phyloP scores from a whole-genome alignment of 2,329 filamentous ascomycete genomes.

The Sporothrix sp. region DNA sequence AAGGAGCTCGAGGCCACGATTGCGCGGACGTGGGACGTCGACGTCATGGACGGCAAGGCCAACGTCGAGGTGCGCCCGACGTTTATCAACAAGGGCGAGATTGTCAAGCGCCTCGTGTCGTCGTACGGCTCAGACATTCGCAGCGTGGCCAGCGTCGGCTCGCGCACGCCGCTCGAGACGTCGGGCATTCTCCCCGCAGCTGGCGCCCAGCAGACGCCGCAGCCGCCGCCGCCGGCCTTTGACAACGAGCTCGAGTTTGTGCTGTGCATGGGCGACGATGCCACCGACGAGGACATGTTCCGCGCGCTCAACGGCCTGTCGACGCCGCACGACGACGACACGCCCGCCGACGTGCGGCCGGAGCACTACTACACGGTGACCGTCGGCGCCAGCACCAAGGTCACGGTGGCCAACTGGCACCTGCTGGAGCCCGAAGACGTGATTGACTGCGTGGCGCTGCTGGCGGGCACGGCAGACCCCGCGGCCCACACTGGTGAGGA shows the following conservation, averaged over 20 bases:
- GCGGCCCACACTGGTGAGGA: constrained; percentile 35
- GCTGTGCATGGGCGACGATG: constrained; percentile 87
- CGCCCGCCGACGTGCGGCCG: constrained; percentile 43
- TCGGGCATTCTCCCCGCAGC: not conserved
- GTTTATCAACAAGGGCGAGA: constrained; percentile 97
- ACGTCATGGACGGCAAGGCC: constrained; percentile 94
- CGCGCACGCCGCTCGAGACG: constrained; percentile 13
- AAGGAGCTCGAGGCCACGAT: constrained; percentile 71
- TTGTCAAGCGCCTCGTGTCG: constrained; percentile 71
- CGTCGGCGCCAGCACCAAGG: constrained; percentile 83
- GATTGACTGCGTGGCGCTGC: constrained; percentile 54
- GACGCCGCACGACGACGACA: constrained; percentile 23
- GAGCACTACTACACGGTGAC: constrained; percentile 82
- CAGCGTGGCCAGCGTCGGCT: constrained; percentile 20
- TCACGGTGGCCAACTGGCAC: constrained; percentile 84
- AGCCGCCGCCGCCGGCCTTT: constrained; percentile 22
- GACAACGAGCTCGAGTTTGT: constrained; percentile 66
- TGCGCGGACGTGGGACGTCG: constrained; percentile 73
- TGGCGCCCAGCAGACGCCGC: constrained; percentile 22
- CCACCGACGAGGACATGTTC: constrained; percentile 97
- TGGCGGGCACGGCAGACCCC: constrained; percentile 36
- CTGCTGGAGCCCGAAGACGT: constrained; percentile 82
- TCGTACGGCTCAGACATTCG: constrained; percentile 50
- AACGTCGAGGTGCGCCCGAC: constrained; percentile 94
- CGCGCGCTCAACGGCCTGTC: constrained; percentile 59